phyloP scores from a whole-genome alignment of 1,284 basidiomycete genomes.

The Cryptococcus sp. region DNA sequence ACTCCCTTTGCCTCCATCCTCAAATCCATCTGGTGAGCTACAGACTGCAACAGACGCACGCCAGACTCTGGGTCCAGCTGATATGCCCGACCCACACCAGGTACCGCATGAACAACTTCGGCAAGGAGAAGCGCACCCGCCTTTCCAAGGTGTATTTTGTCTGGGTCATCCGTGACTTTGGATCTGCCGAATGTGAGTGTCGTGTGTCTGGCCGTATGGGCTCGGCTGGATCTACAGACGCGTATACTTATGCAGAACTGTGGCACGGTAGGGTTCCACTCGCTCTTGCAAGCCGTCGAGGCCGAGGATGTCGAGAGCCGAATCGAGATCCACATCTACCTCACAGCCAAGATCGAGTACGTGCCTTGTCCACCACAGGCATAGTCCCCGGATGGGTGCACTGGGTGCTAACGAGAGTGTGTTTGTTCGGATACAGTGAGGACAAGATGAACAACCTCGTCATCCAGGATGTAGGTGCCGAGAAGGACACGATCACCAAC shows the following conservation, averaged over 20 bases:
- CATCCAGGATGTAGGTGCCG: conserved; percentile 80
- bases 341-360: conserved; percentile 74
- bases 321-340: conserved; percentile 87
- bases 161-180: conserved; percentile 76
- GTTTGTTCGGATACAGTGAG: conserved; percentile 48
- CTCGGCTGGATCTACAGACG: neutral
- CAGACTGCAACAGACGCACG: too few relatives aligned
- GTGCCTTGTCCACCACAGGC: neutral
- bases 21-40: conserved; percentile 73
- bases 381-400: neutral
- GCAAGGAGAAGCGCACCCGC: conserved; percentile 31
- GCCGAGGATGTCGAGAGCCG: conserved; percentile 76
- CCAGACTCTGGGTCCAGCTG: neutral
- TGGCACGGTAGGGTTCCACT: conserved; percentile 68
- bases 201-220: too few relatives aligned
- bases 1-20: conserved; percentile 89
- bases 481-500: conserved; percentile 79
- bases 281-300: conserved; percentile 83
- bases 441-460: conserved; percentile 87
- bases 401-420: neutral
- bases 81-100: conserved; percentile 1
- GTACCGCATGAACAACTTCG: conserved; percentile 75
- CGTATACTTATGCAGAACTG: conserved; percentile 38
- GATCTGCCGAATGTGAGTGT: conserved; percentile 43
- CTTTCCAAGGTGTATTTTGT: conserved; percentile 48